phyloP scores from a whole-genome alignment of 495 filamentous ascomycete species.

The Symbiotaphrina buchneri region DNA sequence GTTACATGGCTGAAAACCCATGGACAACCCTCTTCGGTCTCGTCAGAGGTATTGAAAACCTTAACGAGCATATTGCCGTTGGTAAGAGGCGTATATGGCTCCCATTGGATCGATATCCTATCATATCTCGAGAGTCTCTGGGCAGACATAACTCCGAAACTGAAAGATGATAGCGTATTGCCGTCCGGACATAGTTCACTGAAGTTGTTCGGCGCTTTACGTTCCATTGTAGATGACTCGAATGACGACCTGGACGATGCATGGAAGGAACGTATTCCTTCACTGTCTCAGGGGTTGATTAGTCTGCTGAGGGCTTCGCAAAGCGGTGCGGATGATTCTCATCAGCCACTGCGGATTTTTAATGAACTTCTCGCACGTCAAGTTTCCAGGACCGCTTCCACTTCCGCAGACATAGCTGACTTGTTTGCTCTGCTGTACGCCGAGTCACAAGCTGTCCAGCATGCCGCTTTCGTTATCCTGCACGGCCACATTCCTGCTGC shows the following conservation, averaged over 20 bases:
- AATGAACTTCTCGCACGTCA: conserved; percentile 43
- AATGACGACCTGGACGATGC: conserved; percentile 78
- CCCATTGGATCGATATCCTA: conserved; percentile 51
- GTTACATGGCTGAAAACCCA: conserved; percentile 31
- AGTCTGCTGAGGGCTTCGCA: conserved; percentile 25
- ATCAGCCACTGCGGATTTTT: conserved; percentile 45
- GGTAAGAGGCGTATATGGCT: conserved; percentile 58
- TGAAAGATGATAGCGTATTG: conserved; percentile 19
- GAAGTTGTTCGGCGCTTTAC: conserved; percentile 40
- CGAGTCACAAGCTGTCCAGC: conserved; percentile 51
- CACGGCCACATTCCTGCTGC: conserved; percentile 47
- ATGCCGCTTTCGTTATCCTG: conserved; percentile 59
- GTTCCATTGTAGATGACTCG: conserved; percentile 23
- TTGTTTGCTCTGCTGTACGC: conserved; percentile 42
- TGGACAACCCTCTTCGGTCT: conserved; percentile 18
- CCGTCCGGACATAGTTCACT: conserved; percentile 46
- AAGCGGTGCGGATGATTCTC: conserved; percentile 21
- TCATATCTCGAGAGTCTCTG: conserved; percentile 13
- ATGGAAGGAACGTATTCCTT: conserved; percentile 26
- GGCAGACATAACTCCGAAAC: conserved; percentile 8
- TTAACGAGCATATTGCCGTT: conserved; percentile 42
- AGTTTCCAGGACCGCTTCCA: conserved; percentile 30
- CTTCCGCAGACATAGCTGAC: background rate
- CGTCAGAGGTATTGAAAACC: conserved; percentile 35
- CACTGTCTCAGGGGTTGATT: conserved; percentile 31